Evolutionary conservation across 805 yeast genomes (phyloP).

Genomic region (Saccharomycopsis vini): DNA sequence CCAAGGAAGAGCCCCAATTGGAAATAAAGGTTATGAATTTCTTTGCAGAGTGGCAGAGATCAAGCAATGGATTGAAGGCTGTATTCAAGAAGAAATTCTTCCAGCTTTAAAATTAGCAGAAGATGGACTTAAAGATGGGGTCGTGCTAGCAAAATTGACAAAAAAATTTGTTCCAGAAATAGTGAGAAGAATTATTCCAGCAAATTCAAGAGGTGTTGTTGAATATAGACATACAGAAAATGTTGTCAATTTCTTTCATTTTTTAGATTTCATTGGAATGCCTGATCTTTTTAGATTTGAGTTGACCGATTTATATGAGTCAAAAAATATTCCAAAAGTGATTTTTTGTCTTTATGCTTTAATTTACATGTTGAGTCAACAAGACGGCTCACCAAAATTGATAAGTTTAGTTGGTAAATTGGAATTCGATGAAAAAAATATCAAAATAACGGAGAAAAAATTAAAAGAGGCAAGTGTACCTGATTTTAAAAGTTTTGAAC

Average conservation of each 20-base stretch:
- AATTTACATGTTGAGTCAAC: constrained; percentile 57
- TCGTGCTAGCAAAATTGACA: constrained; percentile 70
- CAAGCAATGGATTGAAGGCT: constrained; percentile 64
- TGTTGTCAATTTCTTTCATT: constrained; percentile 69
- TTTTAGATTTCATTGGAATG: constrained; percentile 59
- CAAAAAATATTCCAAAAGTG: constrained; percentile 86
- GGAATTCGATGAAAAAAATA: constrained; percentile 58
- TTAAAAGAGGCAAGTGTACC: constrained; percentile 68
- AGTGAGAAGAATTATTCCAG: constrained; percentile 44
- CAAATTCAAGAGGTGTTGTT: constrained; percentile 41
- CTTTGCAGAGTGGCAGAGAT: constrained; percentile 74
- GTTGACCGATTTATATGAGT: constrained; percentile 85
- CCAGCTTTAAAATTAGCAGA: constrained; percentile 48
- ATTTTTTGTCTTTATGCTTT: constrained; percentile 89
- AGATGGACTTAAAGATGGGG: constrained; percentile 73
- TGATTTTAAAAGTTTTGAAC: constrained; percentile 44
- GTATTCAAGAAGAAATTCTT: constrained; percentile 51
- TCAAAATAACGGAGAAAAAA: constrained; percentile 51
- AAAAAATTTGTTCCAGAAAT: constrained; percentile 60
- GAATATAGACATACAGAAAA: constrained; percentile 91
- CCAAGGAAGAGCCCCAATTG: constrained; percentile 11
- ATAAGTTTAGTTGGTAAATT: constrained; percentile 53
- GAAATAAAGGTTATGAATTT: constrained; percentile 56
- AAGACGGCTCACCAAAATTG: constrained; percentile 50
- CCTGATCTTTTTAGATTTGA: constrained; percentile 89